A percentile compares a stretch with the other conserved stretches of the same genome.
phyloP scores from a whole-genome alignment of 139 green algal species.

The Monoraphidium neglectum region DNA sequence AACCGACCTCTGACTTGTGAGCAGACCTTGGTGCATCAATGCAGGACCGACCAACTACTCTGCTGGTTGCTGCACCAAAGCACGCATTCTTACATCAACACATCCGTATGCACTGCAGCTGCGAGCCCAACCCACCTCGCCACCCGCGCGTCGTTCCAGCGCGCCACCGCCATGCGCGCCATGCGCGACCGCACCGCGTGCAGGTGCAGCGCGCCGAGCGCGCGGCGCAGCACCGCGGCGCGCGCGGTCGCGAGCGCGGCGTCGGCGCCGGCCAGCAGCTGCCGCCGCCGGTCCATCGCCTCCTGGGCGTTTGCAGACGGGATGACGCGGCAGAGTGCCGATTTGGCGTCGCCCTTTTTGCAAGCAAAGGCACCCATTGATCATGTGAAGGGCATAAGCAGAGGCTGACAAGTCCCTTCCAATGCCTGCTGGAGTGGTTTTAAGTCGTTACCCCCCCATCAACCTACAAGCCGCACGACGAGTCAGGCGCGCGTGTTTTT shows the following conservation, averaged over 20 bases:
- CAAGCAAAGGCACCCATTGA: background rate
- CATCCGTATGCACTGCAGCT: no score
- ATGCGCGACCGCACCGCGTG: constrained; percentile 7
- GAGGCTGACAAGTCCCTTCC: no score
- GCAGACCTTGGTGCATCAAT: no score
- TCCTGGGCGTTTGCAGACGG: constrained; percentile 4
- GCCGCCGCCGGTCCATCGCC: constrained; percentile 18
- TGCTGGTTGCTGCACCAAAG: no score
- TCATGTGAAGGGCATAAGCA: background rate
- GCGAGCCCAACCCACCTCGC: no score
- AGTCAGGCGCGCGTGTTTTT: no score
- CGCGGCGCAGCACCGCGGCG: background rate
- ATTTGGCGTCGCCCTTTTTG: constrained; percentile 1
- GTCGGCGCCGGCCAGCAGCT: background rate
- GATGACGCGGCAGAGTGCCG: background rate
- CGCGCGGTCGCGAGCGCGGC: background rate
- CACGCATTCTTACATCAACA: no score
- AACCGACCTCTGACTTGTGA: no score
- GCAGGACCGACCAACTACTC: no score
- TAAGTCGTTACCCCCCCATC: no score
- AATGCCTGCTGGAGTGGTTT: no score
- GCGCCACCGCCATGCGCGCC: background rate
- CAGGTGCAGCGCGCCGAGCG: background rate
- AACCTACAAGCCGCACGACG: no score
- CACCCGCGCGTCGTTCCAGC: background rate